Conservation (phyloP, 371 early-diverging fungal genomes). For the Circinella umbellata region DNA sequence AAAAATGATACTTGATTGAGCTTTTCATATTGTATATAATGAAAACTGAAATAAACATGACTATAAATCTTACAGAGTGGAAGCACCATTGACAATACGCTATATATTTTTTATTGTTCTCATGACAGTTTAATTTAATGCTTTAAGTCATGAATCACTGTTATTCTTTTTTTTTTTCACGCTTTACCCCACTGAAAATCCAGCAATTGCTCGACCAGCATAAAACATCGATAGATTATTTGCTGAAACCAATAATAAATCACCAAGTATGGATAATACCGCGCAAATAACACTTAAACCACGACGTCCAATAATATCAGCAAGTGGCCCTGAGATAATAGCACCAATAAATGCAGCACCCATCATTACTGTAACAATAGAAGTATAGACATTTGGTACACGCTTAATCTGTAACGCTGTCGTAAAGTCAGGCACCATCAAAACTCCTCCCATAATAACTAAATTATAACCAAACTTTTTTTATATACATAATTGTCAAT, state of each 20-base stretch:
- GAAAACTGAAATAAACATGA: background rate
- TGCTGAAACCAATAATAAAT: conserved; percentile 70
- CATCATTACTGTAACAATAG: conserved; percentile 12
- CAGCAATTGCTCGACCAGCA: conserved; percentile 79
- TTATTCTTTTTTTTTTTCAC: background rate
- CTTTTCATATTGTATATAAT: background rate
- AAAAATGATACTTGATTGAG: background rate
- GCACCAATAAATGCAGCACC: conserved; percentile 70
- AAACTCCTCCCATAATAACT: conserved; percentile 14
- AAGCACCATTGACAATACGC: conserved; percentile 79
- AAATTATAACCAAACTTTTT: conserved; percentile 19
- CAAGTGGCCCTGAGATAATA: conserved; percentile 65
- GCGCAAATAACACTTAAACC: conserved; percentile 68
- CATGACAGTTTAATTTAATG: background rate
- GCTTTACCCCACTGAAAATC: conserved; percentile 82
- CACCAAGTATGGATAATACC: conserved; percentile 75
- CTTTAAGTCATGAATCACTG: too few species aligned
- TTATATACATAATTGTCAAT: background rate
- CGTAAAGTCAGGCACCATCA: conserved; percentile 10
- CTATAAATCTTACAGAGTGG: conserved; percentile 69
- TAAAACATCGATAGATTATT: conserved; percentile 59
- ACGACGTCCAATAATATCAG: conserved; percentile 80
- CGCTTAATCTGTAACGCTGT: background rate
- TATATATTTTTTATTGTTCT: conserved; percentile 24
- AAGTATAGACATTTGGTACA: background rate